Evolutionary conservation across 2,329 filamentous ascomycete genomes (phyloP).

Genomic region (Hypoxylon sp.): DNA sequence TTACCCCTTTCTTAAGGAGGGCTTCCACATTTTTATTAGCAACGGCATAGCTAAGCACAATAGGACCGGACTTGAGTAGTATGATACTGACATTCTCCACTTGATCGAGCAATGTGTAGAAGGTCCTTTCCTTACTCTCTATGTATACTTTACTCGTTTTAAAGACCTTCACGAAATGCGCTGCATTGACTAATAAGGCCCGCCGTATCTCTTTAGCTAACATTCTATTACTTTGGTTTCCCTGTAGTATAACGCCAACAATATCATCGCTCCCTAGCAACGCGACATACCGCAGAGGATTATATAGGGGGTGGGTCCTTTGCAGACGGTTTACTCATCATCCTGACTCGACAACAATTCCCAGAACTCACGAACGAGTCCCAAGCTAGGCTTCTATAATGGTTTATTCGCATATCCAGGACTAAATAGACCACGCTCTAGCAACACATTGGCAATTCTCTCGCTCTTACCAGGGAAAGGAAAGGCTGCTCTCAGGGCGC

Average conservation of each 20-base stretch:
- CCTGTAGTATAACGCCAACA: neutral
- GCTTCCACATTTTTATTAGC: neutral
- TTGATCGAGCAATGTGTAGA: constrained; percentile 13
- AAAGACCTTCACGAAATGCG: neutral
- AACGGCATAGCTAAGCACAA: constrained; percentile 8
- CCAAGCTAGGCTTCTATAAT: neutral
- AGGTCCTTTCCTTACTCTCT: neutral
- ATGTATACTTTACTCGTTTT: neutral
- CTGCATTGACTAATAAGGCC: neutral
- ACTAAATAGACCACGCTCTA: constrained; percentile 5
- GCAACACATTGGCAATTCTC: neutral
- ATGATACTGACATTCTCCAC: constrained; percentile 3
- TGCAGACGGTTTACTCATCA: neutral
- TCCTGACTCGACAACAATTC: constrained; percentile 4
- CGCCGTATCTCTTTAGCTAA: constrained; percentile 1
- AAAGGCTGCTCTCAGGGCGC: neutral
- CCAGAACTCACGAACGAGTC: neutral
- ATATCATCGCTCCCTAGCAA: neutral
- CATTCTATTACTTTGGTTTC: neutral
- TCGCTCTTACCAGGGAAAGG: constrained; percentile 1
- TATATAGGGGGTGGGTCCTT: too few species aligned
- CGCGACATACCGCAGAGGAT: neutral
- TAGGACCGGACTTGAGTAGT: neutral
- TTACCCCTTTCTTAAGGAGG: constrained; percentile 17
- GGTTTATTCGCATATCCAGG: neutral